These are phyloP conservation scores for Leccinum variicolor DNA, from an alignment of 768 basidiomycete species.

Conservation along the genomic window DNA sequence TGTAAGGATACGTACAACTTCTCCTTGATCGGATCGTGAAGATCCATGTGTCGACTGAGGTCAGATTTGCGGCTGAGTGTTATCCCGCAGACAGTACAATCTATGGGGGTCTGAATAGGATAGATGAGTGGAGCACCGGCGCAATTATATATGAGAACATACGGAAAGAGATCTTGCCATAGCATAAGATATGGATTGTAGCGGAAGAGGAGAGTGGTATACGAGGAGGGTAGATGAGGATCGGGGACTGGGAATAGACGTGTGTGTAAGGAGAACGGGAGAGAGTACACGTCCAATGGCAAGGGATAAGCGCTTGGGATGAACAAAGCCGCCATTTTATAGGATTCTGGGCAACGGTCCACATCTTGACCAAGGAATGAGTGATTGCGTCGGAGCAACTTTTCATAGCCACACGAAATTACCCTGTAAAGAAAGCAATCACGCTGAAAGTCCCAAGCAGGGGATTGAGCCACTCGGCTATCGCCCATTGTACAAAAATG, in stretches of 20 bases:
- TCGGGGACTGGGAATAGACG: background rate
- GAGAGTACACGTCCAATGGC: background rate
- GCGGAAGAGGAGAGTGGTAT: background rate
- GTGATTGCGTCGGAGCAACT: constrained; percentile 27
- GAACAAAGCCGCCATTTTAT: constrained; percentile 18
- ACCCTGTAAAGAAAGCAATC: constrained; percentile 22
- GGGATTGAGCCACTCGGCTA: constrained; percentile 27
- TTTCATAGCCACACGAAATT: constrained; percentile 16
- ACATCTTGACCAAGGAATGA: constrained; percentile 12
- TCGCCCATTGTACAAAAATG: background rate
- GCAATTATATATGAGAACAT: background rate
- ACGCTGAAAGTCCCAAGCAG: constrained; percentile 10
- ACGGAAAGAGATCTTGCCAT: background rate
- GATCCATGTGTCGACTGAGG: constrained; percentile 25
- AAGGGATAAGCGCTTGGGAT: constrained; percentile 1
- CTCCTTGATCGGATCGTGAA: constrained; percentile 22
- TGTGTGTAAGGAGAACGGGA: background rate
- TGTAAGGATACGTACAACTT: constrained; percentile 16
- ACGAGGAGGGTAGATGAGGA: background rate
- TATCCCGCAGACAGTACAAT: constrained; percentile 16
- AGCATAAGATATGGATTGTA: background rate
- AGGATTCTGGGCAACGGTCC: background rate
- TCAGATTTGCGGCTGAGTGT: constrained; percentile 24
- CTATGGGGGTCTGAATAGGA: background rate
- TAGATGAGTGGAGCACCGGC: background rate